Conservation (phyloP, 2,329 filamentous ascomycete species). For the Fusarium begoniae region DNA sequence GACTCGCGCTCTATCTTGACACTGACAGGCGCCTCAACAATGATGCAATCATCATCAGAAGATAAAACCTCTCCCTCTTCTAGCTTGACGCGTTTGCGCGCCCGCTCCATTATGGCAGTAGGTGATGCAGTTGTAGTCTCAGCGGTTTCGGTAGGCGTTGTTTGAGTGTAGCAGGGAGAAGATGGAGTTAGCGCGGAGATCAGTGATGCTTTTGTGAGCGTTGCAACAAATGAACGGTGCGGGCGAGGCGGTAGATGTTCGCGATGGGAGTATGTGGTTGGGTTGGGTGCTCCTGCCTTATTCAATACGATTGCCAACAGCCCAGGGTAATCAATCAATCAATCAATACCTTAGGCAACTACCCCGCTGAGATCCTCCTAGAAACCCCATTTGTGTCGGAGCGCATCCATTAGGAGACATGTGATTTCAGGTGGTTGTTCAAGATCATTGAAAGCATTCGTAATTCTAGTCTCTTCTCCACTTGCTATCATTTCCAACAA, state of each 20-base stretch:
- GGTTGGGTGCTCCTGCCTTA: no score
- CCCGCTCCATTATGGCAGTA: background rate
- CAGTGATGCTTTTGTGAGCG: no score
- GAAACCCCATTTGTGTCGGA: background rate
- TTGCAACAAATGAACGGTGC: no score
- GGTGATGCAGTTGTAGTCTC: background rate
- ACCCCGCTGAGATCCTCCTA: background rate
- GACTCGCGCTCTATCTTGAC: background rate
- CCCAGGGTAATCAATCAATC: background rate
- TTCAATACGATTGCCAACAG: background rate
- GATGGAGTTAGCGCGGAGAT: background rate
- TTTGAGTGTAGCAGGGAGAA: background rate
- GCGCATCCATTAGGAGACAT: background rate
- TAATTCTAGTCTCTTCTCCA: background rate
- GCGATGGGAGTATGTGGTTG: no score
- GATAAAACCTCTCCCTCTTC: background rate
- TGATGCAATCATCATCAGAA: background rate
- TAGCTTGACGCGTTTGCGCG: background rate
- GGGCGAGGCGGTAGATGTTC: background rate
- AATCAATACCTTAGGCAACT: no score
- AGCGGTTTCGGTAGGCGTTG: background rate
- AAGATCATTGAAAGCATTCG: no score
- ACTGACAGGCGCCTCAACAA: fast-evolving
- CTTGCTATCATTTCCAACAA: fast-evolving
- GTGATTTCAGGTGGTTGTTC: fast-evolving